Conservation (phyloP, 106 monocot species). For the Phalaenopsis equestris region DNA sequence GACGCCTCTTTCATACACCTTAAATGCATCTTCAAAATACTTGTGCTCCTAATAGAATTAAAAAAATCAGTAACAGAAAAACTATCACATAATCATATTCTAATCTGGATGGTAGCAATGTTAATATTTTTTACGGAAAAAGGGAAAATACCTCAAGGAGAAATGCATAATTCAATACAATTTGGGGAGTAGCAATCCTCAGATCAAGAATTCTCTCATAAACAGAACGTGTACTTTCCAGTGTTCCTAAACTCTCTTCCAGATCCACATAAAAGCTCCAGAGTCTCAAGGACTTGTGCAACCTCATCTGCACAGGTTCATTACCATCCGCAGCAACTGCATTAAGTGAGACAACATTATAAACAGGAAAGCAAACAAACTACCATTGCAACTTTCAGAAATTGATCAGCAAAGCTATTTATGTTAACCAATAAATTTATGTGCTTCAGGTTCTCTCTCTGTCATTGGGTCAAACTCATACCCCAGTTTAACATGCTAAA, state of each 20-base stretch:
- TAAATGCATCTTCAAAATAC: constrained; percentile 98
- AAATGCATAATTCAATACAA: constrained; percentile 89
- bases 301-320: constrained; percentile 90
- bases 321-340: constrained; percentile 94
- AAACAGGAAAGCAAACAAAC: background rate
- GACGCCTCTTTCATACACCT: constrained; percentile 98
- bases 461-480: background rate
- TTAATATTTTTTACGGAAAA: background rate
- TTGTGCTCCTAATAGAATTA: constrained; percentile 53
- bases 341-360: constrained; percentile 1
- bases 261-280: constrained; percentile 98
- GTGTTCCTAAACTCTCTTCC: constrained; percentile 81
- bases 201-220: constrained; percentile 97
- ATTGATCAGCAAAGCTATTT: background rate
- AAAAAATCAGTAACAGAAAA: background rate
- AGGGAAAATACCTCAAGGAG: constrained; percentile 66
- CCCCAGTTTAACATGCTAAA: background rate
- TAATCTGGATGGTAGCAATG: background rate
- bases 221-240: constrained; percentile 76
- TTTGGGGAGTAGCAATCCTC: constrained; percentile 95
- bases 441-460: background rate
- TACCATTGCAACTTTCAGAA: background rate
- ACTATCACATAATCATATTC: background rate
- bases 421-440: background rate
- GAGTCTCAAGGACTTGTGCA: constrained; percentile 79